phyloP scores from a whole-genome alignment of 306 rosid species.

The Astragalus membranaceus region DNA sequence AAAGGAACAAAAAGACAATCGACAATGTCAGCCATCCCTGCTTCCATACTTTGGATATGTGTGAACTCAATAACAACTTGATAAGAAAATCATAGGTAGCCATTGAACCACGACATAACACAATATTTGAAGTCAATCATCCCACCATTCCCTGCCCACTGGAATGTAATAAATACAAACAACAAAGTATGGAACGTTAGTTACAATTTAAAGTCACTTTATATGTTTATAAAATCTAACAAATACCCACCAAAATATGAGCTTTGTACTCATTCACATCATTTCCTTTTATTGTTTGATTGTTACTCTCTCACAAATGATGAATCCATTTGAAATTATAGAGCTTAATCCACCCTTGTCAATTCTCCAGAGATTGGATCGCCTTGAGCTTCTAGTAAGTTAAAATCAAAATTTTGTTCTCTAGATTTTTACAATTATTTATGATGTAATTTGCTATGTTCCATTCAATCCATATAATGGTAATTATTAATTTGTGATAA shows the following conservation, averaged over 20 bases:
- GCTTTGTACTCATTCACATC: background rate
- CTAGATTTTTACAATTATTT: background rate
- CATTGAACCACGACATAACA: background rate
- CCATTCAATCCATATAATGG: background rate
- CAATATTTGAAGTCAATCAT: background rate
- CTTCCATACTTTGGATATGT: background rate
- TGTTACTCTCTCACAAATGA: background rate
- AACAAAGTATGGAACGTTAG: slow-evolving; percentile 24
- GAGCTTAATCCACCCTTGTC: slow-evolving; percentile 25
- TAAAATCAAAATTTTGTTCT: background rate
- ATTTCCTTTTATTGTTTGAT: background rate
- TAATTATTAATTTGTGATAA: background rate
- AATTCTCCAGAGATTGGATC: slow-evolving; percentile 33
- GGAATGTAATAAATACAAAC: background rate
- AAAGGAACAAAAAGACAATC: too few relatives aligned
- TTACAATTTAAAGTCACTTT: background rate
- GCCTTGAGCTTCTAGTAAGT: slow-evolving; percentile 30
- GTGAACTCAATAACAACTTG: background rate
- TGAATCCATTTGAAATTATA: background rate
- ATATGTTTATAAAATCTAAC: background rate
- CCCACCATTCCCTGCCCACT: background rate
- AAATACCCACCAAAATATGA: background rate
- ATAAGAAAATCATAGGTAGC: background rate
- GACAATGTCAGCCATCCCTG: too few relatives aligned
- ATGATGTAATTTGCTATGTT: background rate